Evolutionary conservation across 495 filamentous ascomycete genomes (phyloP), one percentile per base, ranked within the genome.

Genomic region (Penicillium samsonianum): DNA sequence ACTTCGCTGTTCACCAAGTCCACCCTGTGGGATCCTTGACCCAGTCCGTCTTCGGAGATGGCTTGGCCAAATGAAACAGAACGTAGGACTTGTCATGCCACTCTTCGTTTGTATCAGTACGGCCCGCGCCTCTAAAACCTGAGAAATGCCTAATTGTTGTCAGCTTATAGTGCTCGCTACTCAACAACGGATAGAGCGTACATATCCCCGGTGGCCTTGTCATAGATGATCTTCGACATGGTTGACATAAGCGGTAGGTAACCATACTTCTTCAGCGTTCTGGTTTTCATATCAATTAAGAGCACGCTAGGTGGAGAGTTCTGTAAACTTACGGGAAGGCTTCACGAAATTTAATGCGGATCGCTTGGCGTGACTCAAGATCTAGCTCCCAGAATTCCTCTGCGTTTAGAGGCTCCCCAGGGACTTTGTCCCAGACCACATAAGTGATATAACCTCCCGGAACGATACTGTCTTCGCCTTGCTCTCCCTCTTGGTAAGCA

Each of bases 331-430:
- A 59, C 57, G 6, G 33, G 25, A 22, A 59, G n/a, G 26, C 50
- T 22, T 38, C 16, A 30, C 50, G 57, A 38, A 59, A 59, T 43
- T 49, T 26, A 4, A 25, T 25, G 43, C 57, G 57, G 28, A 59
- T 54, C 17, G 5, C 26, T 19, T 59, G 1, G 16, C 57, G 50
- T 19, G n/a, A 16, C 31, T 40, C 10, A 22, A 23, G 14, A 20
- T 53, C 40, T 8, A 62, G 45, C n/a, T 44, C 30, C 59, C 59
- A 62, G 55, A 62, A 62, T n/a, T 46, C 16, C 31, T 55, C 45
- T 9, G n/a, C 5, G 14, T 1, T 38, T 10, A 63, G 41, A 46
- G 44, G 23, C 30, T 50, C 54, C 9, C 54, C 54, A 6, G 59
- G 58, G 23, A 61, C 46, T 44, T 62, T 61, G 9, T 58, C 52